These are phyloP conservation scores for Rhodotorula glutinis DNA, from an alignment of 1,284 basidiomycete genomes.

Conservation along the genomic window DNA sequence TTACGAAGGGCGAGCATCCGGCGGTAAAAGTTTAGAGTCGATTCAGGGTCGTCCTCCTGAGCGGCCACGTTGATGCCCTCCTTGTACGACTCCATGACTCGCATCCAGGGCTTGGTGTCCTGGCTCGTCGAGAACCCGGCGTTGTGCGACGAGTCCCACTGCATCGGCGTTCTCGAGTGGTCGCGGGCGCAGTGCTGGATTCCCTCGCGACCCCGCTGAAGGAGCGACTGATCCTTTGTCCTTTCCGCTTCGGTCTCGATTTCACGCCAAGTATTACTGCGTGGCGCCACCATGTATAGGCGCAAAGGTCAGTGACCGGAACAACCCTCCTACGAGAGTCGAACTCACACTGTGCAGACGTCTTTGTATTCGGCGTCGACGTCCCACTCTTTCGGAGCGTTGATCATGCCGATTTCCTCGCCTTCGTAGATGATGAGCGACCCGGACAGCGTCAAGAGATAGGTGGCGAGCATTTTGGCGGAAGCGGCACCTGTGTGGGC, in stretches of 20 bases:
- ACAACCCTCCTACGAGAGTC: no score
- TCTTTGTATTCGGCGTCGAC: conserved; percentile 68
- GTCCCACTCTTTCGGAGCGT: conserved; percentile 64
- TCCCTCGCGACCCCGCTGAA: conserved; percentile 55
- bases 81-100: conserved; percentile 65
- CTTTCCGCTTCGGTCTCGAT: conserved; percentile 48
- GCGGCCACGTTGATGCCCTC: conserved; percentile 59
- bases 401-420: conserved; percentile 66
- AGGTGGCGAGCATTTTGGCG: conserved; percentile 63
- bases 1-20: conserved; percentile 58
- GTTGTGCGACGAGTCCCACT: conserved; percentile 58
- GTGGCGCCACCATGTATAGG: no score
- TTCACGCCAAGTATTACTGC: conserved; percentile 34
- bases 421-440: conserved; percentile 72
- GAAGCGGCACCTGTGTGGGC: conserved; percentile 47
- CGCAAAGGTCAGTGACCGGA: no score
- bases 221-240: conserved; percentile 57
- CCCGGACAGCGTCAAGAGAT: conserved; percentile 62
- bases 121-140: conserved; percentile 63
- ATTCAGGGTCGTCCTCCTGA: conserved; percentile 53
- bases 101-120: conserved; percentile 64
- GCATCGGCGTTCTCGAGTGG: conserved; percentile 64
- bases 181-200: conserved; percentile 66
- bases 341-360: conserved; percentile 22
- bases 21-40: conserved; percentile 62